Base-by-base conservation (phyloP, 257 asterid genomes). In the Lantana camara region DNA sequence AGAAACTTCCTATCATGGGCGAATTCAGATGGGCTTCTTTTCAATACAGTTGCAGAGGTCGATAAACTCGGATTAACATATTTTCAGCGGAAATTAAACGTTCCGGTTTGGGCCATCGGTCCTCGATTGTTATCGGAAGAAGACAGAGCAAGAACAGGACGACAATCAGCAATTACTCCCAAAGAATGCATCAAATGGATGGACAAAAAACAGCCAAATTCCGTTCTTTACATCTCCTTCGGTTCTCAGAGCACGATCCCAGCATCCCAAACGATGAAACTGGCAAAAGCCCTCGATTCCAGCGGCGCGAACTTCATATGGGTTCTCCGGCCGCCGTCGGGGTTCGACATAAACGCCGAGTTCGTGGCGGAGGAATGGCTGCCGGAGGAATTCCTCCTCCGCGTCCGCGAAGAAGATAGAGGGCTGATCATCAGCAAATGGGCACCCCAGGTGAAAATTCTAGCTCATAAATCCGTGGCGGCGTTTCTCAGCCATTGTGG, bases 401-500 rank as follows among this genome's bases (percentile, higher is more conserved):
- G 71, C 3, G 32, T 68, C 22, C 50, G 48, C 14, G 73, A 64
- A 16, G 38, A 58, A 41, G 72, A 79, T 10, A 71, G 57, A 35
- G 85, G 88, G 9, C 21, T 82, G 30, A 49, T 79, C 10, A 72
- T 82, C 22, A 55, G 67, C 10, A 74, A 74, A 30, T 82, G 83
- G 83, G 88, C 81, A 24, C 85, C 88, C 24, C 88, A 82, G 50
- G 41, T 66, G 63, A 79, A 79, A 22, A 82, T 82, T 16, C 67
- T 79, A 68, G 50, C 51, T 1, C 88, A 79, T 24, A 69, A 66
- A 56, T 74, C 85, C 1, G 66, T 63, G 1, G 77, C 65, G 10
- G 85, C 75, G 29, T 82, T 77, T 46, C 49, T 83, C 4, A 79
- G 79, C 22, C 83, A 79, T n/a, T 85, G 88, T 41, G 86, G 92